Base-by-base conservation (phyloP, 805 yeast genomes). In the Metschnikowia lunata region DNA sequence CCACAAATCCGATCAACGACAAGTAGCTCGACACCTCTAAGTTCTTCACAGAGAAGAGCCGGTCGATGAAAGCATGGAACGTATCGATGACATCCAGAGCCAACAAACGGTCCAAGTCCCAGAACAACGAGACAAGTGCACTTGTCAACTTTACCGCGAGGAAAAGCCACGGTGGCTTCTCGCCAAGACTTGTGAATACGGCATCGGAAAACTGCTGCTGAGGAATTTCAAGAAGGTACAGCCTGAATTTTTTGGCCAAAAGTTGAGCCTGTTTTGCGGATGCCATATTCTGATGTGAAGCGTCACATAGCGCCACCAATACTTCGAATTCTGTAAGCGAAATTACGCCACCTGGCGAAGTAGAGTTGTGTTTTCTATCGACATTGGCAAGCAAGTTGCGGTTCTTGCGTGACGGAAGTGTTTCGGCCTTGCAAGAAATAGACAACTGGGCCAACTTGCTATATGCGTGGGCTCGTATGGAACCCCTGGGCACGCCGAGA, bases 311-410 rank as follows among this genome's bases (percentile, higher is more conserved):
- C 0, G 88, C 85, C 36, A 76, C 51, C 46, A 83, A 64, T 6
- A 76, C 72, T 49, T 83, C 85, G 45, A 71, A 69, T 56, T 81
- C 85, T 45, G 73, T 76, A 33, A 69, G 62, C 1, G 78, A 62
- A 47, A 78, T 67, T 12, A 78, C 75, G 13, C 74, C 71, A 5
- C 29, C 10, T 2, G 45, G 35, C 14, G 28, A 33, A 3, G 8
- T 9, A 6, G 36, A 15, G n/a, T 15, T n/a, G 9, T 26, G 15
- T 34, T 34, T 28, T 3, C 14, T 8, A n/a, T 26, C 35, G 10
- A 40, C 31, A 4, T 30, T 10, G 32, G 36, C 12, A 8, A 40
- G 38, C 11, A 34, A 34, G 18, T 34, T 37, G 6, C 14, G n/a
- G 26, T 29, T 14, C 12, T 26, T 9, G 26, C 18, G 7, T 18